Conservation (phyloP, 805 yeast species). For the Metschnikowia drakensbergensis region DNA sequence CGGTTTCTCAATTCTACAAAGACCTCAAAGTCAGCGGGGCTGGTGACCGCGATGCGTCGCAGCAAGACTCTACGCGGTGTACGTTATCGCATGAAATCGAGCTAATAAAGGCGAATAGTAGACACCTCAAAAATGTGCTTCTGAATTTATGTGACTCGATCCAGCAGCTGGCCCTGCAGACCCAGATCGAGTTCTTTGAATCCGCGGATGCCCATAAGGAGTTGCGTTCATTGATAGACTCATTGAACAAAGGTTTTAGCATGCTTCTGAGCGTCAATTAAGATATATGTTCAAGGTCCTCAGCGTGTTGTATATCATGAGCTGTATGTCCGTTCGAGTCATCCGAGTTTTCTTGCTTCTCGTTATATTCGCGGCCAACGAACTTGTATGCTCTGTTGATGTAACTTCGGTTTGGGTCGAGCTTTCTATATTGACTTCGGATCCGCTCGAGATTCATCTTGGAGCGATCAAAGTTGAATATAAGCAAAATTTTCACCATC, state of each 20-base stretch:
- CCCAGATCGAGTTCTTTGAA: conserved; percentile 1
- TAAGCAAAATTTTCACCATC: conserved; percentile 28
- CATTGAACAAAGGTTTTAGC: background rate
- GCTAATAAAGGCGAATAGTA: background rate
- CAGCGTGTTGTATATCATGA: background rate
- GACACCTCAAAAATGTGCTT: background rate
- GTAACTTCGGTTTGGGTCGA: conserved; percentile 39
- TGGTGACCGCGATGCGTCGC: background rate
- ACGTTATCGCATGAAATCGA: background rate
- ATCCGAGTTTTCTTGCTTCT: background rate
- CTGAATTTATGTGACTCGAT: background rate
- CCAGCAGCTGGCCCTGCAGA: conserved; percentile 2
- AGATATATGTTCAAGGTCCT: background rate
- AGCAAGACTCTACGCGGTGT: background rate
- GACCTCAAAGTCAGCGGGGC: conserved; percentile 5
- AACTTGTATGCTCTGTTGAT: conserved; percentile 35
- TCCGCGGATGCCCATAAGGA: background rate
- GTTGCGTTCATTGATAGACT: conserved; percentile 1
- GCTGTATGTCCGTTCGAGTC: conserved; percentile 9
- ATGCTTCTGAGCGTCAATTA: background rate
- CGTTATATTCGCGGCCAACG: conserved; percentile 19
- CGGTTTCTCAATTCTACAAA: conserved; percentile 30
- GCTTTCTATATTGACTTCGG: conserved; percentile 33
- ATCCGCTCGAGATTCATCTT: conserved; percentile 43
- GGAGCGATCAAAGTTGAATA: conserved; percentile 37